These are phyloP conservation scores for Davidsoniella neocaledoniae DNA, from an alignment of 2,329 filamentous ascomycete species.

Conservation along the genomic window DNA sequence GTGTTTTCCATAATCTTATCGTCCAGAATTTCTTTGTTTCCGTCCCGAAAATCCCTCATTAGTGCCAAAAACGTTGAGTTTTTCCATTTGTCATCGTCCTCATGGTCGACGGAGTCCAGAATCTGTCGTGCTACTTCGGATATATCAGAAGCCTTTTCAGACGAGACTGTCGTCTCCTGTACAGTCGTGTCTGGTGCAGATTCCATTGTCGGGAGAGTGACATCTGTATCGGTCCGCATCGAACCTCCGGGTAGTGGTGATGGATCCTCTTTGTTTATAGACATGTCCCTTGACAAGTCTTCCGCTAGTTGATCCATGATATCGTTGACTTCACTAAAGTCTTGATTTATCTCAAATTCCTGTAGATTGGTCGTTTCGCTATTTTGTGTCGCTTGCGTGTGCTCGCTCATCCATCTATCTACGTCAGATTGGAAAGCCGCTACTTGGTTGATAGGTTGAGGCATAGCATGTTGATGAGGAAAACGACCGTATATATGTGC, in stretches of 20 bases:
- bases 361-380: neutral
- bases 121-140: constrained; percentile 27
- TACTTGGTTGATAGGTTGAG: constrained; percentile 7
- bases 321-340: constrained; percentile 25
- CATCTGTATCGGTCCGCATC: constrained; percentile 8
- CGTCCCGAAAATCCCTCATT: constrained; percentile 30
- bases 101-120: constrained; percentile 27
- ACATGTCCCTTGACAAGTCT: constrained; percentile 18
- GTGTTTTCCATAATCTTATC: constrained; percentile 20
- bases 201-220: constrained; percentile 10
- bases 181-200: constrained; percentile 13
- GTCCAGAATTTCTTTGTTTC: constrained; percentile 27
- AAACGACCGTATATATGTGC: constrained; percentile 13
- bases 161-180: constrained; percentile 13
- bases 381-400: constrained; percentile 14
- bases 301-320: constrained; percentile 27
- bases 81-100: constrained; percentile 29
- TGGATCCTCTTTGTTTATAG: neutral
- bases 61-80: constrained; percentile 28
- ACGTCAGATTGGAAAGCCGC: constrained; percentile 26
- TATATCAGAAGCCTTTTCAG: constrained; percentile 20
- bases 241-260: constrained; percentile 2
- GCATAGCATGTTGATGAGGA: neutral
- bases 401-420: constrained; percentile 24
- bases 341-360: neutral